Percentiles rank a stretch among this genome's conserved stretches.
These are phyloP conservation scores for Ilyonectria mors-panacis DNA, from an alignment of 2,329 filamentous ascomycete species.

Conservation along the genomic window DNA sequence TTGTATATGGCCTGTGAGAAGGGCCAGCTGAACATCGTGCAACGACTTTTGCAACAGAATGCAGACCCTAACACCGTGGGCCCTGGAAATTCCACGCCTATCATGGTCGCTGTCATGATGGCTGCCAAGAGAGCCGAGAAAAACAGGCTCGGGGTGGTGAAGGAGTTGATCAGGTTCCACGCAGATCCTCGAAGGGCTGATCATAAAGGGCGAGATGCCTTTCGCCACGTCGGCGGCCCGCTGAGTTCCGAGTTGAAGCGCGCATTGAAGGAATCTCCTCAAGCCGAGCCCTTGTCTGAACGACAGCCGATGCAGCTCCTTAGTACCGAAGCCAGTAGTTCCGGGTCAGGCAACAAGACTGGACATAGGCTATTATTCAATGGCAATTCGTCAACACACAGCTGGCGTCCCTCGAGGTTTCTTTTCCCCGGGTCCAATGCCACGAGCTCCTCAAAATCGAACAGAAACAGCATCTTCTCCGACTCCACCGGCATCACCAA, in stretches of 20 bases:
- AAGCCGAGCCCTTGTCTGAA: neutral
- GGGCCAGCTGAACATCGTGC: constrained; percentile 3
- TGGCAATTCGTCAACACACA: neutral
- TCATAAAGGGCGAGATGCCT: constrained; percentile 2
- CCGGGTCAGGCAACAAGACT: constrained; percentile 1
- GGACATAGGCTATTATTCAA: neutral
- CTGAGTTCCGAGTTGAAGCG: constrained; percentile 5
- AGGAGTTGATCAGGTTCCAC: neutral
- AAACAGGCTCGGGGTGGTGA: constrained; percentile 2
- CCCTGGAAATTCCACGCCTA: constrained; percentile 3
- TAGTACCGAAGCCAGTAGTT: neutral
- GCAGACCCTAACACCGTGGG: constrained; percentile 9
- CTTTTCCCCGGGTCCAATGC: neutral
- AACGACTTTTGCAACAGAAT: neutral
- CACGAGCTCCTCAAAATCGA: constrained; percentile 3
- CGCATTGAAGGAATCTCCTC: neutral
- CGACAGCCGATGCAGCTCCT: neutral
- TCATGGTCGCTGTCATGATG: constrained; percentile 12
- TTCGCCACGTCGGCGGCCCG: constrained; percentile 2
- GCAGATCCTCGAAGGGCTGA: constrained; percentile 2
- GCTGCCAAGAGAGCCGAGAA: constrained; percentile 9
- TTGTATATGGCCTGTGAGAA: constrained; percentile 11
- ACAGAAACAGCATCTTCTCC: neutral
- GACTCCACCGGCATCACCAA: neutral
- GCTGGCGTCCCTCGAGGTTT: neutral